Evolutionary conservation across 306 rosid genomes (phyloP), one percentile per base, ranked within the genome.

Genomic region (Amphicarpaea edgeworthii): DNA sequence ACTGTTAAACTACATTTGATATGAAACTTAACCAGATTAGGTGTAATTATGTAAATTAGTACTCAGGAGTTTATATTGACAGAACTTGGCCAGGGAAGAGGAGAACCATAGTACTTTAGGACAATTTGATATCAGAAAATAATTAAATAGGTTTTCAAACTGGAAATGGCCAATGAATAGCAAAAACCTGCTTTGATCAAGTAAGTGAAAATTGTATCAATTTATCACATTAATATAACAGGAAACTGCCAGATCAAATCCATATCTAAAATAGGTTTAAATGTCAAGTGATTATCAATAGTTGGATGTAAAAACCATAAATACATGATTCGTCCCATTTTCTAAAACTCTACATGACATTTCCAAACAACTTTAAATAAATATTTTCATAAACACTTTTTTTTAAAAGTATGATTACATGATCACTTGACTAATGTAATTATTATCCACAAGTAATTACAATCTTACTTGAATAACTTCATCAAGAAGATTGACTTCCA

Each of bases 381-480:
- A 15, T 1, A 53, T 8, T 16, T 41, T 14, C 28, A 26, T 41
- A 42, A 20, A 38, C 2, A 37, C 41, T 34, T 30, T 20, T 19
- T 37, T 12, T 71, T 23, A 8, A 53, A 53, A 60, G 57, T n/a
- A 51, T 71, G 66, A 26, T 28, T 34, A 17, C 34, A 49, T 72
- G 23, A 45, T 67, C 51, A 11, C 12, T 32, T 77, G 74, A 67
- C 24, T 34, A 47, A 24, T 14, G 4, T 15, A 46, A 79, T 41
- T 49, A 81, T 68, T 17, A 46, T 49, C 70, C 12, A 53, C 40
- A 78, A 79, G 46, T 41, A 51, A 47, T 49, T 8, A 53, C 68
- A 46, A 79, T 47, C 92, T 77, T 87, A 86, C 97, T 79, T 92
- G 97, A 79, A 88, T 5, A 4, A 88, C 85, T 81, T 90, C 96